Conservation (phyloP, 2,329 filamentous ascomycete genomes). For the Cryphonectria nitschkei region DNA sequence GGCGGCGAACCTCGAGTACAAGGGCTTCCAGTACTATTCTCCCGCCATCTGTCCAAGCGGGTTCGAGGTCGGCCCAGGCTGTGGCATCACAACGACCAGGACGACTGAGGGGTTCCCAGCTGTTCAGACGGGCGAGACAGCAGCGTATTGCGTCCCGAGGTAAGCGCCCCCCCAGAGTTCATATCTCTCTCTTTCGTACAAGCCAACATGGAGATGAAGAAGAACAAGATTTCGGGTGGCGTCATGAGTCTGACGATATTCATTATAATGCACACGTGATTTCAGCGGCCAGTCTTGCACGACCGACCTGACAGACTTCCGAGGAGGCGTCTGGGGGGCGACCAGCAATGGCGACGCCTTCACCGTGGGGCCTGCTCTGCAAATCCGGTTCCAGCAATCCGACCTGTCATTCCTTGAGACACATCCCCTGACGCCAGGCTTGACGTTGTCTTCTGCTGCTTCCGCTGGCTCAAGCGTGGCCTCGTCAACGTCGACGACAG, state of each 20-base stretch:
- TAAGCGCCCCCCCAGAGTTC: constrained; percentile 10
- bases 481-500: background rate
- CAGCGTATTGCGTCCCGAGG: constrained; percentile 38
- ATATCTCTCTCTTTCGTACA: constrained; percentile 1
- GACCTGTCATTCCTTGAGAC: constrained; percentile 42
- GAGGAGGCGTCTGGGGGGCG: constrained; percentile 44
- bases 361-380: constrained; percentile 43
- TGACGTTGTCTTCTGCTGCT: constrained; percentile 29
- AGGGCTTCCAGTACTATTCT: constrained; percentile 46
- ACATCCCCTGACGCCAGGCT: constrained; percentile 42
- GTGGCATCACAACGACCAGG: constrained; percentile 35
- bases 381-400: constrained; percentile 43
- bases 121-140: constrained; percentile 38
- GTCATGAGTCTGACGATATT: constrained; percentile 10
- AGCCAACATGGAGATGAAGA: too few relatives aligned
- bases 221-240: background rate
- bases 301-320: constrained; percentile 45
- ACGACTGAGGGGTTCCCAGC: constrained; percentile 39
- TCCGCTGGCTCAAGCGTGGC: background rate
- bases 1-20: constrained; percentile 39
- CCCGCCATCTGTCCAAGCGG: constrained; percentile 45
- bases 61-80: constrained; percentile 40
- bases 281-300: constrained; percentile 44
- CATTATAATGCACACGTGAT: background rate
- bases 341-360: constrained; percentile 28